A percentile compares a stretch with the other conserved stretches of the same genome.
Conservation (phyloP, 148 eudicot species). For the Dysphania ambrosioides region DNA sequence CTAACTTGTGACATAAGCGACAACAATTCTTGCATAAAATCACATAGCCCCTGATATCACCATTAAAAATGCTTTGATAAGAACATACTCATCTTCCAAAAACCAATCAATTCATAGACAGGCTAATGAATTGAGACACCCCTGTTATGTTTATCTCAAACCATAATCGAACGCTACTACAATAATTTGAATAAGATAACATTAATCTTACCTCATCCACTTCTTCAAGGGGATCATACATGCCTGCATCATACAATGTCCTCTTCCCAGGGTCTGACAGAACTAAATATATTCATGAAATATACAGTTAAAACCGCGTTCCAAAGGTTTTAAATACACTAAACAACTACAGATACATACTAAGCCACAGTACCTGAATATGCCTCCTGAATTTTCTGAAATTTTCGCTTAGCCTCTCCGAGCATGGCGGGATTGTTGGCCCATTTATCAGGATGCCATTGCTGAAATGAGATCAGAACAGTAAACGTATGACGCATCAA, state of each 20-base stretch:
- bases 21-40: constrained; percentile 71
- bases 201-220: constrained; percentile 48
- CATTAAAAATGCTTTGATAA: neutral
- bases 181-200: neutral
- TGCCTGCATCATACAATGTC: constrained; percentile 63
- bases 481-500: neutral
- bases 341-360: neutral
- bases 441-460: constrained; percentile 97
- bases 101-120: neutral
- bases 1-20: constrained; percentile 58
- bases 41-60: constrained; percentile 59
- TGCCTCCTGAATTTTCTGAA: constrained; percentile 89
- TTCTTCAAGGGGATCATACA: constrained; percentile 62
- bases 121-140: neutral
- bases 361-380: constrained; percentile 51
- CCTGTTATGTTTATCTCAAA: neutral
- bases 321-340: neutral
- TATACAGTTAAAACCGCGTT: neutral
- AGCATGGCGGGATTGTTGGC: constrained; percentile 41
- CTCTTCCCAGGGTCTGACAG: constrained; percentile 65
- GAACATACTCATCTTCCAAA: neutral
- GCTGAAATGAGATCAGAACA: constrained; percentile 41
- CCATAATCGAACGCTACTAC: neutral
- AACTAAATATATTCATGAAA: constrained; percentile 41
- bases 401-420: constrained; percentile 67